phyloP scores from a whole-genome alignment of 2,329 filamentous ascomycete genomes.

The Neonectria neomacrospora region DNA sequence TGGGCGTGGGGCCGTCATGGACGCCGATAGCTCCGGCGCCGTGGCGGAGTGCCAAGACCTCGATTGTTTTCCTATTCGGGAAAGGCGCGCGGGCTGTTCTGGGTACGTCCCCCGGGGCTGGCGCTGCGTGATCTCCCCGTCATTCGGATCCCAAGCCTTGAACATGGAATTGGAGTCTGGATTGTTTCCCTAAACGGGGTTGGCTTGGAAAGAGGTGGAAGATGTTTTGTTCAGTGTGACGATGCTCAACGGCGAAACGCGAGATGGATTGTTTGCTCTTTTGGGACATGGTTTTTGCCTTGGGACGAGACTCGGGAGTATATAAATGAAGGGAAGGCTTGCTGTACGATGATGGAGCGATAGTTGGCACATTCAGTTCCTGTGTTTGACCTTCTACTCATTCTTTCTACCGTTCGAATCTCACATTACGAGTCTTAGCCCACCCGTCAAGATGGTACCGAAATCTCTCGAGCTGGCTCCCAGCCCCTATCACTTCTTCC shows the following conservation, averaged over 20 bases:
- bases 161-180: background rate
- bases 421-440: background rate
- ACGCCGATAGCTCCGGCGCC: conserved; percentile 18
- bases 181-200: conserved; percentile 24
- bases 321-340: conserved; percentile 16
- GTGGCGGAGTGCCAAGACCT: conserved; percentile 18
- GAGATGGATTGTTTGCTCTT: conserved; percentile 34
- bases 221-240: background rate
- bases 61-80: conserved; percentile 44
- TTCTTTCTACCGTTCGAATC: background rate
- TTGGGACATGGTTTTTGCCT: background rate
- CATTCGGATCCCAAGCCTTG: conserved; percentile 15
- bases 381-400: background rate
- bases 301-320: background rate
- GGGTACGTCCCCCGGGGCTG: conserved; percentile 4
- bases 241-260: background rate
- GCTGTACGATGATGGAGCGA: background rate
- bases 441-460: conserved; percentile 33
- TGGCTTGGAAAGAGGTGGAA: background rate
- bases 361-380: background rate
- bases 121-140: background rate
- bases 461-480: conserved; percentile 38
- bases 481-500: conserved; percentile 36
- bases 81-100: conserved; percentile 1
- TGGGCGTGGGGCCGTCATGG: background rate